Percentiles rank a stretch among this genome's conserved stretches.
phyloP scores from a whole-genome alignment of 371 early-diverging fungal species.

The Rhizopus sp. region DNA sequence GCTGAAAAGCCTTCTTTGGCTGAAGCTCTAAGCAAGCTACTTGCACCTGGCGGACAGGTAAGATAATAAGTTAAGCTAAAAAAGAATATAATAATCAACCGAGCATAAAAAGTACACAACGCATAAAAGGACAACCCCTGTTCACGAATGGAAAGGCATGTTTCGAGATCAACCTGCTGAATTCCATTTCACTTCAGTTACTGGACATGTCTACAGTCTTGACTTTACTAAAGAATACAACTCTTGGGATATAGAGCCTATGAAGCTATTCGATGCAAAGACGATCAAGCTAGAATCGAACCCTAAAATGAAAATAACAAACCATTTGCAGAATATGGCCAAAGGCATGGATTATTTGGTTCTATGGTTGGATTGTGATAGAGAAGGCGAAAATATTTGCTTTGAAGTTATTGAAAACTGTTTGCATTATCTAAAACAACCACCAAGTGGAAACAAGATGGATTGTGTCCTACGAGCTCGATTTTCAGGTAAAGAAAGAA shows the following conservation, averaged over 20 bases:
- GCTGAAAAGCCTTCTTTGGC: constrained; percentile 83
- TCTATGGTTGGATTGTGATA: constrained; percentile 77
- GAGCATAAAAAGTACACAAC: constrained; percentile 32
- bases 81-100: not conserved
- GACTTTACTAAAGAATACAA: constrained; percentile 55
- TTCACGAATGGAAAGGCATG: constrained; percentile 49
- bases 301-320: constrained; percentile 51
- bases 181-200: constrained; percentile 50
- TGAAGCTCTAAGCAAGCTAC: constrained; percentile 58
- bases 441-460: constrained; percentile 24
- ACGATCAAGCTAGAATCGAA: constrained; percentile 49
- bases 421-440: constrained; percentile 33
- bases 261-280: constrained; percentile 41
- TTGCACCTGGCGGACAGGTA: constrained; percentile 53
- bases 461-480: constrained; percentile 53
- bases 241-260: constrained; percentile 53
- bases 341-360: constrained; percentile 56
- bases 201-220: constrained; percentile 45
- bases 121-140: constrained; percentile 37
- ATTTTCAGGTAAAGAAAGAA: constrained; percentile 58
- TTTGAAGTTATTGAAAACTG: constrained; percentile 58
- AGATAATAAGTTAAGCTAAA: not conserved
- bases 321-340: constrained; percentile 42
- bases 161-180: constrained; percentile 40
- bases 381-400: constrained; percentile 81